Evolutionary conservation across 2,329 filamentous ascomycete genomes (phyloP).

Genomic region (Calonectria pauciramosa): DNA sequence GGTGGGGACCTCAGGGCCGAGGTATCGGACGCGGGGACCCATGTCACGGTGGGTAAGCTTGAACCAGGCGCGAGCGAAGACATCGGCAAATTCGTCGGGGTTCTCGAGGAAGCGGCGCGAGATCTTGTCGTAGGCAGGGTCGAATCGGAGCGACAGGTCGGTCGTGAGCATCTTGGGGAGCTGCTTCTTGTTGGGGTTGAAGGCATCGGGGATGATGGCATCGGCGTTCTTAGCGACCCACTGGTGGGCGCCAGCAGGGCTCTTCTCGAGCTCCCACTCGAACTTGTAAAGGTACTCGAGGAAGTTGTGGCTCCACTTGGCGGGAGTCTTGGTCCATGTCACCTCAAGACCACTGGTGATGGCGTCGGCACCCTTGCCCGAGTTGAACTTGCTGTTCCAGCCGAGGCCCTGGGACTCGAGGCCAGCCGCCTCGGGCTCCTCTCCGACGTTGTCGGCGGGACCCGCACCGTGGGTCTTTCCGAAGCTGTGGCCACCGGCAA

Average conservation of each 20-base stretch:
- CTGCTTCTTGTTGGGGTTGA: constrained; percentile 78
- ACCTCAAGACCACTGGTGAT: constrained; percentile 85
- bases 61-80: constrained; percentile 83
- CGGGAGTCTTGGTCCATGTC: constrained; percentile 82
- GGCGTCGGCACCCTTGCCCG: constrained; percentile 78
- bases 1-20: constrained; percentile 80
- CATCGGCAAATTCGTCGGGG: constrained; percentile 77
- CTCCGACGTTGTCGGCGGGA: constrained; percentile 67
- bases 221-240: constrained; percentile 82
- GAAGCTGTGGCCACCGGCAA: constrained; percentile 84
- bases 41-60: constrained; percentile 87
- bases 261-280: constrained; percentile 83
- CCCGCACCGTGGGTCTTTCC: constrained; percentile 80
- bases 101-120: constrained; percentile 78
- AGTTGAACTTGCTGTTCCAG: constrained; percentile 75
- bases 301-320: constrained; percentile 82
- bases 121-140: constrained; percentile 82
- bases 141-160: constrained; percentile 78
- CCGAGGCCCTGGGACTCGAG: constrained; percentile 77
- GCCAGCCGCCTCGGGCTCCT: constrained; percentile 75
- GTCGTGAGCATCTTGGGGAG: constrained; percentile 83
- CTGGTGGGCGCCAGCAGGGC: constrained; percentile 81
- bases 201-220: constrained; percentile 79
- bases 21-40: constrained; percentile 77
- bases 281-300: constrained; percentile 83